phyloP scores from a whole-genome alignment of 768 basidiomycete species.

The Favolaschia claudopus region DNA sequence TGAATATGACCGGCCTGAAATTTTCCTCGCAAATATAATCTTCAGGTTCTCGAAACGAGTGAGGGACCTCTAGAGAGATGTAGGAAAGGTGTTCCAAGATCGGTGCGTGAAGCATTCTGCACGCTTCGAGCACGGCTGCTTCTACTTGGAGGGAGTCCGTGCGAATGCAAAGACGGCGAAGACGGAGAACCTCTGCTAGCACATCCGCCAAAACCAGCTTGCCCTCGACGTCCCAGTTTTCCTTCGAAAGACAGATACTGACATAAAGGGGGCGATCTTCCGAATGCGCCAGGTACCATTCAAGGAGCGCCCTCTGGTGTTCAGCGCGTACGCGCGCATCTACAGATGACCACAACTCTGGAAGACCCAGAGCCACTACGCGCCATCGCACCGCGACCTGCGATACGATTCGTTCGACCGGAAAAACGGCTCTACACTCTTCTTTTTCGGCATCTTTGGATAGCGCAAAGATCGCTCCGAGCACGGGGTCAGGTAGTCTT shows the following conservation, averaged over 20 bases:
- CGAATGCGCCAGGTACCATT: constrained; percentile 39
- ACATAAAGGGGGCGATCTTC: constrained; percentile 39
- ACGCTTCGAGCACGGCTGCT: not conserved
- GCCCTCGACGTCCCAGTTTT: constrained; percentile 8
- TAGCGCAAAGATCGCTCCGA: constrained; percentile 4
- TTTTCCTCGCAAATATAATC: not conserved
- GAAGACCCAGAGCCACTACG: constrained; percentile 40
- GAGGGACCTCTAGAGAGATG: constrained; percentile 15
- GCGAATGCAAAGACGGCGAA: constrained; percentile 18
- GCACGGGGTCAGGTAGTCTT: constrained; percentile 10
- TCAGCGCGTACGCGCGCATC: constrained; percentile 38
- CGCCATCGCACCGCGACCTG: constrained; percentile 45
- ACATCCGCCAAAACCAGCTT: constrained; percentile 10
- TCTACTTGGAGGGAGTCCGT: constrained; percentile 14
- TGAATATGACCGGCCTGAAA: constrained; percentile 27
- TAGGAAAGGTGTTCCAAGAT: constrained; percentile 14
- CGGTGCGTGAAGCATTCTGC: not conserved
- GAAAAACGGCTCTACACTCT: too few species aligned
- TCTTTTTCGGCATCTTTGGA: constrained; percentile 1
- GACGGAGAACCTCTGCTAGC: constrained; percentile 7
- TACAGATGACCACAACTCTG: constrained; percentile 45
- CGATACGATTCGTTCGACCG: constrained; percentile 31
- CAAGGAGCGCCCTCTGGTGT: constrained; percentile 27
- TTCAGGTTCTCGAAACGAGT: not conserved
- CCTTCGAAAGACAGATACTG: constrained; percentile 35